Base-by-base conservation (phyloP, 2,329 filamentous ascomycete species). In the Aspergillus novoparasiticus region DNA sequence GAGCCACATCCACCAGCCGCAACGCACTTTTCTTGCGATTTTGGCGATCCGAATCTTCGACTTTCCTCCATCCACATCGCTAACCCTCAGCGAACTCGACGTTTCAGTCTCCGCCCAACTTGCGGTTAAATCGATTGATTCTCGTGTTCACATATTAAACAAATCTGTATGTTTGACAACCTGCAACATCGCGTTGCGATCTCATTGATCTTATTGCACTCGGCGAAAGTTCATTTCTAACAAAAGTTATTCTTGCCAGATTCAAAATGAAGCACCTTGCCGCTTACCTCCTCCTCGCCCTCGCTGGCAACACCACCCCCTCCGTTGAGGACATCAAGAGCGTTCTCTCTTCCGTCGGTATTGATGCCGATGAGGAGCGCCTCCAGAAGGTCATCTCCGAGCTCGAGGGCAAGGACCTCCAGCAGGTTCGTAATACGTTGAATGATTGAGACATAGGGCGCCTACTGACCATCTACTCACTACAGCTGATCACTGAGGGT, bases 51-150 rank as follows among this genome's bases (percentile, higher is more conserved):
- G 62, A 61, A 64, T 69, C 66, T 68, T 65, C 58, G 66, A 68
- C 73, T 76, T 71, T 72, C 69, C 66, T 65, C 58, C 58, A 59
- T 68, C 65, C 63, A 67, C 69, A 63, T 72, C 71, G 70, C 69
- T 70, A 75, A 76, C 64, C 71, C 60, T 66, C 71, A 69, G 68
- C 87, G 91, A 90, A 96, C 93, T 92, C 87, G 92, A 95, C 93
- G 93, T 90, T 87, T 96, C 94, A 97, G 94, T 98, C 94, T 97
- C 94, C 94, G 94, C 91, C 87, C 89, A 91, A 89, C 76, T 82
- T 39, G 92, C 93, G 94, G 94, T 97, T 97, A 96, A 98, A 96
- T 90, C 89, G 94, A 98, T 98, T 98, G 94, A 93, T 80, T 83
- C 82, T 84, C 82, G 72, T 80, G 82, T 84, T 84, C 82, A 67